Base-by-base conservation (phyloP, 2,329 filamentous ascomycete species). In the Monilinia polystroma region DNA sequence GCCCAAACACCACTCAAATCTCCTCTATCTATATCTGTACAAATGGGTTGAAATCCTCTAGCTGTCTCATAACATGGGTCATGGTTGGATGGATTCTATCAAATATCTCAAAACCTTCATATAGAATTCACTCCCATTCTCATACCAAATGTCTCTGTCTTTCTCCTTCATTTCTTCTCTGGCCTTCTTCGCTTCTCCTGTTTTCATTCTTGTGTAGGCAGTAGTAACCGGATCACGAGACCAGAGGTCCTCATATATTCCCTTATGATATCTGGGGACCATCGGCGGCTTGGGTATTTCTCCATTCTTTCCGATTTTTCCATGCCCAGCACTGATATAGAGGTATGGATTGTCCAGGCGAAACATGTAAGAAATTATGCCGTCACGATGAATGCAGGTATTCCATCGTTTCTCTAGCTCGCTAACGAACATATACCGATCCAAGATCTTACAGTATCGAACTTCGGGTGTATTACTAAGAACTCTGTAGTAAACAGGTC, bases 331-430 rank as follows among this genome's bases (percentile, higher is more conserved):
- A 5, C 57, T 35, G 35, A 49, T 32, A 41, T 41, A 67, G 3
- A 47, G 23, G n/a, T 41, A 14, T 23, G n/a, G 35, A 26, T 62
- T n/a, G 26, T 66, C 56, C 3, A 62, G 18, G 12, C n/a, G 47
- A 35, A 62, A 53, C 12, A 66, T n/a, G 55, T 62, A 35, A n/a
- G 12, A 5, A 14, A 29, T 32, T 29, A 20, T 8, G 7, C 35
- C 29, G 7, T 32, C n/a, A 7, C 32, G 6, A 35, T 45, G 14
- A n/a, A 20, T 12, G 55, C 18, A 45, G 6, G 41, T 55, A 6
- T 68, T 14, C 23, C 45, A 63, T 47, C 71, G 62, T 6, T 49
- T 32, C 18, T 67, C 26, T 32, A 73, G 43, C 47, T 73, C 71
- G 0, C 55, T 58, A 14, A 41, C 63, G 53, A 73, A 70, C 53